Conservation (phyloP, 2,329 filamentous ascomycete genomes). For the Neofusicoccum ribis region DNA sequence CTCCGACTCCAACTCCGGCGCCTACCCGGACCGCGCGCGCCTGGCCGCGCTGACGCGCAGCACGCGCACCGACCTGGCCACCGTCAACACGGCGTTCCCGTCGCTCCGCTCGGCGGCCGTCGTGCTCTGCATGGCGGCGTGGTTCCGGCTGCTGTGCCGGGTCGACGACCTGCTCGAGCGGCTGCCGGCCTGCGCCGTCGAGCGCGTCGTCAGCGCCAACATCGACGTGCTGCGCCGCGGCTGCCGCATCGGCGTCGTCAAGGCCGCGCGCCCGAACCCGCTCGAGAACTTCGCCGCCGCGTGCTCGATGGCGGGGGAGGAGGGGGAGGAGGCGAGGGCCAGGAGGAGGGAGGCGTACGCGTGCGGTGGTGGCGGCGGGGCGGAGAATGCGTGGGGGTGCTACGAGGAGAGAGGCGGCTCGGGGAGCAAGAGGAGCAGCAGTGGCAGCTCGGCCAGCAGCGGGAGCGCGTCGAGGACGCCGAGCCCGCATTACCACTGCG, state of each 20-base stretch:
- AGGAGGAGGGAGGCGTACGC: too few relatives aligned
- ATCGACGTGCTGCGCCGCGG: neutral
- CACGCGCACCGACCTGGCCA: too few relatives aligned
- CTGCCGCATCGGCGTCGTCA: neutral
- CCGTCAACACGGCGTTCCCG: neutral
- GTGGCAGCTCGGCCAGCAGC: neutral
- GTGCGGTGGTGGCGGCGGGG: neutral
- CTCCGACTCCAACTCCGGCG: too few relatives aligned
- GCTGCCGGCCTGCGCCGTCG: neutral
- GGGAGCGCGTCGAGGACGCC: neutral
- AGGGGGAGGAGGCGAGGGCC: too few relatives aligned
- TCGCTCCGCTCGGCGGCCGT: neutral
- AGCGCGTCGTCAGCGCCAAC: neutral
- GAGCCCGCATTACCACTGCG: neutral
- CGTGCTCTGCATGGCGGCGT: neutral
- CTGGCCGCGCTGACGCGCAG: too few relatives aligned
- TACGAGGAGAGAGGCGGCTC: neutral
- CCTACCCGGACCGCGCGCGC: too few relatives aligned
- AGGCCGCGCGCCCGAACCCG: neutral
- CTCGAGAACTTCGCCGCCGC: neutral
- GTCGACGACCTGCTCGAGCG: neutral
- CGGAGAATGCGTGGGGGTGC: neutral
- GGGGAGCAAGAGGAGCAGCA: neutral
- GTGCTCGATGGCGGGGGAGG: neutral
- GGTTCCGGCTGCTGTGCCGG: neutral